These are phyloP conservation scores for Hymenoscyphus scutula DNA, from an alignment of 2,329 filamentous ascomycete genomes.

Conservation along the genomic window DNA sequence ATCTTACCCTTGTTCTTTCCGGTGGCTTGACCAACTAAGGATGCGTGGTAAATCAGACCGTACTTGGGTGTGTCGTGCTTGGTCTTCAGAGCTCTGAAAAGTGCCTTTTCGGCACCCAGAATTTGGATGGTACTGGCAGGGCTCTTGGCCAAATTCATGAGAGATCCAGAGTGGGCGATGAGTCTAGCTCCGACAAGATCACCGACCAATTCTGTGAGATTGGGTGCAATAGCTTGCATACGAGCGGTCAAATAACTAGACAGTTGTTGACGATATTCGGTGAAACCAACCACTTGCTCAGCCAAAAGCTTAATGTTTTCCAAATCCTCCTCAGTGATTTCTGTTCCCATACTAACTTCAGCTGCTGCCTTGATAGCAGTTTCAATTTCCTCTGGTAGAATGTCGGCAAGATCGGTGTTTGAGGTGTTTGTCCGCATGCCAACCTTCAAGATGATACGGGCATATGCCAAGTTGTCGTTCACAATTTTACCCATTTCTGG, in stretches of 20 bases:
- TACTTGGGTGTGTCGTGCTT: constrained; percentile 99
- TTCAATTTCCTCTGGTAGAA: constrained; percentile 95
- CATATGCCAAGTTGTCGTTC: constrained; percentile 94
- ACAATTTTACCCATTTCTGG: constrained; percentile 96
- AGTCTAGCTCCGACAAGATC: constrained; percentile 92
- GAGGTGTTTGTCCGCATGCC: constrained; percentile 82
- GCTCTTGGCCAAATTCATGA: constrained; percentile 92
- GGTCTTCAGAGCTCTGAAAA: constrained; percentile 97
- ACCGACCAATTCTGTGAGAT: constrained; percentile 88
- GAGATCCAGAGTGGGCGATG: constrained; percentile 90
- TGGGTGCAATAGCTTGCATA: constrained; percentile 96
- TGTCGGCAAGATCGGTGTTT: constrained; percentile 76
- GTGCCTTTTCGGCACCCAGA: constrained; percentile 95
- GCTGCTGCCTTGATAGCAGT: constrained; percentile 86
- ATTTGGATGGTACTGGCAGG: constrained; percentile 97
- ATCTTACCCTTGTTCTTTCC: constrained; percentile 99
- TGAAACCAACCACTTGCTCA: constrained; percentile 88
- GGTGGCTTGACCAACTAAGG: constrained; percentile 91
- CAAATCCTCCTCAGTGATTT: constrained; percentile 89
- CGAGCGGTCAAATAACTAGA: constrained; percentile 85
- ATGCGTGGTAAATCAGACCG: constrained; percentile 89
- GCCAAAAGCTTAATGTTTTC: constrained; percentile 90
- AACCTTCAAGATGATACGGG: constrained; percentile 81
- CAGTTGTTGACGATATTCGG: constrained; percentile 84
- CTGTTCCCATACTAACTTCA: constrained; percentile 97